Evolutionary conservation across 257 asterid species (phyloP), one percentile per base, ranked within the genome.

Genomic region (Plantago major): DNA sequence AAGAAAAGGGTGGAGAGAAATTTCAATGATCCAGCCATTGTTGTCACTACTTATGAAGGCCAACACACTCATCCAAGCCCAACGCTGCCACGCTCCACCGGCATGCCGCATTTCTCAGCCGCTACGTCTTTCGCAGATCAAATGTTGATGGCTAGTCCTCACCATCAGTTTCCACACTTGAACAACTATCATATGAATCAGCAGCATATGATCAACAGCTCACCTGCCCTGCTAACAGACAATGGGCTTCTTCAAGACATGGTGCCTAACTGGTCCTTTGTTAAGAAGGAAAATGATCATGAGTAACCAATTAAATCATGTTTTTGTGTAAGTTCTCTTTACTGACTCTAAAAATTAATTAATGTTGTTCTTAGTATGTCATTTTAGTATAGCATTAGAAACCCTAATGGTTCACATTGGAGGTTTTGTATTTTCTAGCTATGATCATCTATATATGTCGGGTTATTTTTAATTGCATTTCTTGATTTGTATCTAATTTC

Each of bases 21-120:
- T 6, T 79, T 67, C 63, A 59, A 58, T 14, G 95, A 88, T 66
- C 84, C 87, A 48, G 64, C 46, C 72, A 44, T 69, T 58, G 92
- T 88, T 11, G 81, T 85, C 42, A 88, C 96, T 0, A 88, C 96
- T 0, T 88, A 88, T 16, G 96, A 88, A 76, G 96, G 96, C 46
- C 83, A 76, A 65, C 96, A 88, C 79, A 85, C 66, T 1, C 96
- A 88, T 61, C 86, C 81, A 9, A 79, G 79, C 76, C 95, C 92
- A 3, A 65, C 58, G 9, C 65, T 65, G 71, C 67, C 67, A 0
- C 81, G 84, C 4, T 64, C 79, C 49, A 19, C 65, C n/a, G 44
- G 50, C 7, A 2, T 58, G 10, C 62, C 56, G 1, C 68, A 75
- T 22, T 57, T 17, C 49, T 45, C 72, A 22, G 55, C 47, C 26